Evolutionary conservation across 352 stramenopile species (phyloP), one percentile per base, ranked within the genome.

Genomic region (Halophytophthora polymorphica): DNA sequence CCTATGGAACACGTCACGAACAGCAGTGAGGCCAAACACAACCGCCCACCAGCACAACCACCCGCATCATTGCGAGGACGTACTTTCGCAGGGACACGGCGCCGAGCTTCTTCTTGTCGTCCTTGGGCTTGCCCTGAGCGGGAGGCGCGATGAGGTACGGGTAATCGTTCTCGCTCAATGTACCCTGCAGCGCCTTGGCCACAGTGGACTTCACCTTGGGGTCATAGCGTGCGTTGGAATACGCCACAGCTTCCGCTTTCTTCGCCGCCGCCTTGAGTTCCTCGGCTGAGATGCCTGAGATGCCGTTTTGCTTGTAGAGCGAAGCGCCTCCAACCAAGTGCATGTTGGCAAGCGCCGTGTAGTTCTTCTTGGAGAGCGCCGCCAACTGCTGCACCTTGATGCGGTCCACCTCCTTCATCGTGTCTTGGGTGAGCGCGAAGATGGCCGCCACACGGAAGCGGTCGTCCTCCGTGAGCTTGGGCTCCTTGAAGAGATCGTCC

Each of bases 361-460:
- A 69, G 46, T 77, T 76, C 33, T 84, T 84, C 39, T 75, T 72
- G 0, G 74, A 77, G 3, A 98, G 66, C 40, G 88, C 78, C 10
- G 93, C 95, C 15, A 78, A 71, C 45, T 83, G 66, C 41, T 97
- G 80, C 1, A 97, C 58, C 46, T 94, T 93, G 49, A 82, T 78
- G 35, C 91, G 84, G 46, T 98, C 86, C 8, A 69, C 63, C 28
- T 93, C 80, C 36, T 90, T 96, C 56, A 98, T 82, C 12, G 74
- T 64, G 38, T 92, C 79, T 66, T 98, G 96, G 13, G 91, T 97
- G 14, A 98, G 70, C 12, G 94, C 93, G 62, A 97, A 97, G 38
- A 98, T 85, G 12, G 92, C 79, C 0, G 97, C 71, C 10, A 99
- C 83, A 39, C 96, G 81, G 41, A 98, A 88, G 7, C 88, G 81